Evolutionary conservation across 2,329 filamentous ascomycete species (phyloP), one percentile per base, ranked within the genome.

Genomic region (Apiospora marii): DNA sequence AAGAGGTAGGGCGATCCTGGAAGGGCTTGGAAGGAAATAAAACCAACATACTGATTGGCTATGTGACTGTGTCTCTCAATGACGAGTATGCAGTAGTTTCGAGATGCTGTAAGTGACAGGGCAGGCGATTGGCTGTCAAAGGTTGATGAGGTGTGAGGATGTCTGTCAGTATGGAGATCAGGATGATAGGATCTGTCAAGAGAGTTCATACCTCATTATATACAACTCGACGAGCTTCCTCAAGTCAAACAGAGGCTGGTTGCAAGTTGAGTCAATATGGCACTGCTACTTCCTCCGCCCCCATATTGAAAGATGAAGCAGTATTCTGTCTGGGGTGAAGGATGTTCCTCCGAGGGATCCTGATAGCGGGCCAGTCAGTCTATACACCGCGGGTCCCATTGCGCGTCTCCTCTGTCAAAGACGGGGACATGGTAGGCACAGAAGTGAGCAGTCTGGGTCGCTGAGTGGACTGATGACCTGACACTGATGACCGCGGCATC

Each of bases 231-330:
- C 16, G 41, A n/a, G 34, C 34, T n/a, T 64, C 58, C 12, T 41
- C 34, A 5, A 41, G 58, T 64, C 58, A 41, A 64, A 30, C 7
- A 41, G 16, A 64, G 19, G 16, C 5, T 41, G 30, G 34, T 24
- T 12, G n/a, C 58, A 22, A n/a, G 58, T n/a, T 41, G 58, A 64
- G 58, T 64, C 58, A 64, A 12, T 41, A 64, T 14, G 58, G 58
- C 58, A 41, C 22, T 41, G 58, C 19, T 22, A 41, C 34, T 41
- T 64, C 58, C 58, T 64, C 58, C 22, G 58, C 58, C 58, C 58
- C 58, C 34, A 19, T 64, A 12, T n/a, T 8, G 58, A 64, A 64
- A 64, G 58, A 64, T 41, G 58, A 64, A 64, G 58, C 58, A 41
- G 19, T 22, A 41, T 64, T 41, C 58, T 64, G 19, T 41, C 58